Percentiles rank a stretch among this genome's conserved stretches.
These are phyloP conservation scores for Thermothielavioides terrestris DNA, from an alignment of 495 filamentous ascomycete species.

Conservation along the genomic window DNA sequence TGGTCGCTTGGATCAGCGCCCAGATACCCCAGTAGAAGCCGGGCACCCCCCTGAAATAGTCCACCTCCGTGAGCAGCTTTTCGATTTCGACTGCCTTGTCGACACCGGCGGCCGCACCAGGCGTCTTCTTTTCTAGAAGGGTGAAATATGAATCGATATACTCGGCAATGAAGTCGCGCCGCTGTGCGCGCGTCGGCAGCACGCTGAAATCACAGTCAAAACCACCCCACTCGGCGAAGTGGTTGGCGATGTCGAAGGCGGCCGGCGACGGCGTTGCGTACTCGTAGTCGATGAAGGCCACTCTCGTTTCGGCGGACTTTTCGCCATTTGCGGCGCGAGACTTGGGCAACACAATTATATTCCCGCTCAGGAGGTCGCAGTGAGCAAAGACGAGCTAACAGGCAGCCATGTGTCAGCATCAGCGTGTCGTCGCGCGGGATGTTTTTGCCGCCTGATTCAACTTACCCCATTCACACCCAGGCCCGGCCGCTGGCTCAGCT, in stretches of 20 bases:
- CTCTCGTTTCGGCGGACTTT: constrained; percentile 34
- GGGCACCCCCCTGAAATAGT: constrained; percentile 79
- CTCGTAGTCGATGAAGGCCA: constrained; percentile 97
- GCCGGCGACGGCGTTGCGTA: constrained; percentile 89
- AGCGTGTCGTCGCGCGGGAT: background rate
- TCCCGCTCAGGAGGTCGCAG: constrained; percentile 89
- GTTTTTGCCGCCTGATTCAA: constrained; percentile 13
- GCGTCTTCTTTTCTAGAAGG: constrained; percentile 7
- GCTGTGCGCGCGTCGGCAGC: constrained; percentile 69
- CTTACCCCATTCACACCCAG: constrained; percentile 65
- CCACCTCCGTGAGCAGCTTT: constrained; percentile 66
- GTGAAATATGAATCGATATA: constrained; percentile 61
- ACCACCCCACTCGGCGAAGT: constrained; percentile 97
- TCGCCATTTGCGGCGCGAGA: constrained; percentile 23
- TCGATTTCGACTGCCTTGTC: constrained; percentile 51
- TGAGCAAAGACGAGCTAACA: constrained; percentile 80
- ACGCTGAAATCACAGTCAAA: constrained; percentile 87
- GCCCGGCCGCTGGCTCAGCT: constrained; percentile 65
- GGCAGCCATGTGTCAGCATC: too few relatives aligned
- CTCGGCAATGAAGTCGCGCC: constrained; percentile 71
- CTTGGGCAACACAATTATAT: constrained; percentile 76
- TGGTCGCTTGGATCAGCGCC: constrained; percentile 91
- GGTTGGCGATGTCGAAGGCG: constrained; percentile 98
- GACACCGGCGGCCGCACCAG: constrained; percentile 33
- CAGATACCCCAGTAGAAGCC: constrained; percentile 90